Evolutionary conservation across 176 grass and related monocot species (phyloP), one percentile per base, ranked within the genome.

Genomic region (Typha latifolia): DNA sequence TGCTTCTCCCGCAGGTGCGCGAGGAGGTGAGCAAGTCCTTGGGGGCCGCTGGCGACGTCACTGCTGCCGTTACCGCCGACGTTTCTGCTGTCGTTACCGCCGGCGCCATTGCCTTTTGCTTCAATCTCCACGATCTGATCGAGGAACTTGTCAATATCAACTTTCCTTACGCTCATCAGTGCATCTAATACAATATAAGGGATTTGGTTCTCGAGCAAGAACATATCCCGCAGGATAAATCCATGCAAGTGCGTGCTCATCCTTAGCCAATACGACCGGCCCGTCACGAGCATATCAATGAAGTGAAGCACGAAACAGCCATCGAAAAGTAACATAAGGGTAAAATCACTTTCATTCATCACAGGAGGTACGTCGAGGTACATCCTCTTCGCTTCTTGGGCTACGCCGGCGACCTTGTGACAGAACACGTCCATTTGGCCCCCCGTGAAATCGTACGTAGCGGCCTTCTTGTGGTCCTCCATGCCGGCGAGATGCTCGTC

Each of bases 171-270:
- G 7, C 10, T 10, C 53, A 57, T 57, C 53, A 57, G 11, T 20
- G 5, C 11, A n/a, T 57, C 4, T 7, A 57, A 20, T 0, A 57
- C 18, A 11, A 57, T 0, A 4, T 57, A 57, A 6, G 53, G 53
- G 15, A 57, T 16, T 20, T 57, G 53, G 53, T 57, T 57, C 53
- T 57, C 53, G 18, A 57, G 53, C 53, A 57, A 57, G 53, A 22
- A 57, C n/a, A 57, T 57, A 20, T 57, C 53, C 53, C 53, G 53
- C 53, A 57, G 10, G 53, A 57, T 57, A 20, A 57, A 57, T 11
- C 4, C n/a, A 3, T 57, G 53, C 53, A 57, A 20, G 53, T 57
- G 53, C 14, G 5, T 2, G 15, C 52, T 57, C 16, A 57, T 20
- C 14, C 7, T 1, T 16, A 57, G 20, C 16, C 5, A n/a, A n/a